Percentiles rank a stretch among this genome's conserved stretches.
Conservation (phyloP, 2,329 filamentous ascomycete genomes). For the Stemphylium vesicarium region DNA sequence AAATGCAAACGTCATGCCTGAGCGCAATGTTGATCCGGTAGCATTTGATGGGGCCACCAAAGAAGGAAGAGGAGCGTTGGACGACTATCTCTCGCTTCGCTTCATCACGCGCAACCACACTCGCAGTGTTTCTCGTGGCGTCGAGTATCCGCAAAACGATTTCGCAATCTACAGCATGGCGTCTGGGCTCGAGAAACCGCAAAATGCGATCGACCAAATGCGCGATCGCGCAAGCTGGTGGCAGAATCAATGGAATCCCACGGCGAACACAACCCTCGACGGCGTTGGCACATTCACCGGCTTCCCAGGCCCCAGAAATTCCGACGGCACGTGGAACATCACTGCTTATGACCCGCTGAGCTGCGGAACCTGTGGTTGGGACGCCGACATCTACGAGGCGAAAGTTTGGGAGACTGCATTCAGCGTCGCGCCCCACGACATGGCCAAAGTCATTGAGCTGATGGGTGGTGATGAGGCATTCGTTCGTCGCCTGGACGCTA, state of each 20-base stretch:
- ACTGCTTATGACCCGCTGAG: constrained; percentile 65
- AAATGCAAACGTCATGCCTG: constrained; percentile 42
- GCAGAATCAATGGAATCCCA: constrained; percentile 65
- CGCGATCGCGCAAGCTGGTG: constrained; percentile 64
- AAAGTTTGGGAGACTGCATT: constrained; percentile 75
- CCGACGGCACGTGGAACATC: constrained; percentile 64
- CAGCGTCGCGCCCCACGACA: constrained; percentile 49
- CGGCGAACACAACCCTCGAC: constrained; percentile 42
- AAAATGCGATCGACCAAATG: constrained; percentile 62
- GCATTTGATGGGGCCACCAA: constrained; percentile 35
- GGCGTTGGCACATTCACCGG: constrained; percentile 58
- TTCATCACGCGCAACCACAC: constrained; percentile 45
- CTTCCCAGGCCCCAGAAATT: constrained; percentile 70
- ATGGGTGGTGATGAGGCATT: constrained; percentile 47
- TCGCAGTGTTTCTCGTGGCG: constrained; percentile 39
- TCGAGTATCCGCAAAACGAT: constrained; percentile 47
- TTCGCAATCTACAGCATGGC: constrained; percentile 68
- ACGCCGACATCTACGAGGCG: constrained; percentile 67
- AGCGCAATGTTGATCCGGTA: constrained; percentile 33
- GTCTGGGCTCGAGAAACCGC: constrained; percentile 56
- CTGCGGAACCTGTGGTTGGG: constrained; percentile 24
- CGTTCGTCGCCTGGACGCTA: constrained; percentile 48
- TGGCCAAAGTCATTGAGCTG: constrained; percentile 43
- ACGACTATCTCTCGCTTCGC: constrained; percentile 40
- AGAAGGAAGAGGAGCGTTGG: constrained; percentile 28